phyloP scores from a whole-genome alignment of 306 rosid species.

The Casuarina cunninghamiana region DNA sequence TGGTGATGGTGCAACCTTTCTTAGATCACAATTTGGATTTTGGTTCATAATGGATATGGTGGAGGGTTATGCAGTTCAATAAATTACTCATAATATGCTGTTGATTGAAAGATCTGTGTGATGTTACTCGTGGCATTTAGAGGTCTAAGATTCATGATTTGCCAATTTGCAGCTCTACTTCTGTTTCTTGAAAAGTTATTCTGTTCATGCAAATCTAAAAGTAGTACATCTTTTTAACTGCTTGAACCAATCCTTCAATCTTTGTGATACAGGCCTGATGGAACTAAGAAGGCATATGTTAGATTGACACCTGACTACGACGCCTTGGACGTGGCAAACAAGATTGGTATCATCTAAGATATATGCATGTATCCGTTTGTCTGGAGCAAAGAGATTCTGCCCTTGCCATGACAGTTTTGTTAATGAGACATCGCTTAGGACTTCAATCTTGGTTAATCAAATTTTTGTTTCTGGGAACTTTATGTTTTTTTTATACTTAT shows the following conservation, averaged over 20 bases:
- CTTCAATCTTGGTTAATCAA: slow-evolving; percentile 18
- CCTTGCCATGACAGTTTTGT: slow-evolving; percentile 44
- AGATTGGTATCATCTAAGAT: slow-evolving; percentile 82
- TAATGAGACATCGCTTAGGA: slow-evolving; percentile 27
- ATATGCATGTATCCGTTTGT: slow-evolving; percentile 7
- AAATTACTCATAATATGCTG: not conserved
- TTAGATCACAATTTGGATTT: not conserved
- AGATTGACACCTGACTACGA: slow-evolving; percentile 83
- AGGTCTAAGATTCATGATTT: not conserved
- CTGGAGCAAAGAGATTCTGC: slow-evolving; percentile 21
- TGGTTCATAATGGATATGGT: not conserved
- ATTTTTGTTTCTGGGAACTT: slow-evolving; percentile 28
- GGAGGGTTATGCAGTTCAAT: not conserved
- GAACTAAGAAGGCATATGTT: slow-evolving; percentile 92
- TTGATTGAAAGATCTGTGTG: not conserved
- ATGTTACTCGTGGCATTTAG: not conserved
- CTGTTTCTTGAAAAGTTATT: not conserved
- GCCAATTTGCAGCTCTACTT: not conserved
- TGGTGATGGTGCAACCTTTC: too few species aligned
- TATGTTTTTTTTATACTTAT: slow-evolving; percentile 23
- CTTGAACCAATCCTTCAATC: not conserved
- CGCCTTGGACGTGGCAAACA: slow-evolving; percentile 94
- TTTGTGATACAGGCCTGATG: slow-evolving; percentile 70
- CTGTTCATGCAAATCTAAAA: not conserved
- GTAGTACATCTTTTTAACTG: not conserved